Percentiles rank a stretch among this genome's conserved stretches.
Evolutionary conservation across 768 basidiomycete species (phyloP).

Genomic region (Pseudohyphozyma bogoriensis): DNA sequence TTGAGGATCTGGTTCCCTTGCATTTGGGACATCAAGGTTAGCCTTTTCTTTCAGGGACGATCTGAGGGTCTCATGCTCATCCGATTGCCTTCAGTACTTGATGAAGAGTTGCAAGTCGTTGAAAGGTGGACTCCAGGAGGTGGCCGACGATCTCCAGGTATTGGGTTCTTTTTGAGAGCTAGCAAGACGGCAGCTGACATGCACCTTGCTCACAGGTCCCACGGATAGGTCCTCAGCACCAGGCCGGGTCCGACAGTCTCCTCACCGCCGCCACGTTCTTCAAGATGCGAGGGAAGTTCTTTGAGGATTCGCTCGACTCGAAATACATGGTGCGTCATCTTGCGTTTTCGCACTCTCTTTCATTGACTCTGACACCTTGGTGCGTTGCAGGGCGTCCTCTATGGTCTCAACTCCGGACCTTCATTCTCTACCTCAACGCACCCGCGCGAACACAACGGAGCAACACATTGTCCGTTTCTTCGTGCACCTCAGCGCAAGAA

Average conservation of each 20-base stretch:
- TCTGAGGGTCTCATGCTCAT: not conserved
- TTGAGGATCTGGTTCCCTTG: conserved; percentile 87
- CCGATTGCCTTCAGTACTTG: conserved; percentile 50
- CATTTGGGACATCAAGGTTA: conserved; percentile 83
- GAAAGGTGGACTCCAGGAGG: conserved; percentile 84
- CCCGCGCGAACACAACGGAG: conserved; percentile 25
- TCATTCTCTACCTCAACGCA: conserved; percentile 3
- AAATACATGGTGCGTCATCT: conserved; percentile 25
- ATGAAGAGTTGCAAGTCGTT: conserved; percentile 75
- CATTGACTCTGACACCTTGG: not conserved
- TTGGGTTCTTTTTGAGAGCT: conserved; percentile 32
- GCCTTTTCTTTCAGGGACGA: not conserved
- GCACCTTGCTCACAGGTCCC: conserved; percentile 49
- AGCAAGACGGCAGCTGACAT: not conserved
- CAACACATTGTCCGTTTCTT: too few relatives aligned
- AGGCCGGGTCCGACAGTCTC: conserved; percentile 94
- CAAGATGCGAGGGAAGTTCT: conserved; percentile 87
- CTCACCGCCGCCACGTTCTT: conserved; percentile 90
- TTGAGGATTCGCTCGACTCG: conserved; percentile 79
- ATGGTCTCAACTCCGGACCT: conserved; percentile 24
- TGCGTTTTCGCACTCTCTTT: not conserved
- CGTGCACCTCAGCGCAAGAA: too few relatives aligned
- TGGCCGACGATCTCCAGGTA: conserved; percentile 91
- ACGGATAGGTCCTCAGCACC: conserved; percentile 82
- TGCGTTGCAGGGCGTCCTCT: conserved; percentile 20